Evolutionary conservation across 192 early-diverging fungal genomes (phyloP), one percentile per base, ranked within the genome.

Genomic region (Linnemannia exigua): DNA sequence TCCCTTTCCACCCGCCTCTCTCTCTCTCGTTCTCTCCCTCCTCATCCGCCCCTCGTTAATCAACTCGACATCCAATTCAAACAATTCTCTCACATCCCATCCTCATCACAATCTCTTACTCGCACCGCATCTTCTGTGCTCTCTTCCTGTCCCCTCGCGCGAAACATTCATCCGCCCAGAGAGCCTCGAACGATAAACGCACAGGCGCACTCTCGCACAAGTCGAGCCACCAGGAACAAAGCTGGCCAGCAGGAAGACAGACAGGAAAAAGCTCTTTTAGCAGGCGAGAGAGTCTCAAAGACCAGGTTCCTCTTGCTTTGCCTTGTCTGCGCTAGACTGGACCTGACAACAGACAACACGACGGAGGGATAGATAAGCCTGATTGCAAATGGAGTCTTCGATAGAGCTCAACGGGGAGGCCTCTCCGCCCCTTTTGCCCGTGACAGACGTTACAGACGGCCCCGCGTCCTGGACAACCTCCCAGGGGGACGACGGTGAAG

Each of bases 381-480:
- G 12, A 33, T 50, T 61, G 35, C 37, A 79, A 67, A 38, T 79
- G 77, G 72, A 79, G 44, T 79, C 72, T n/a, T 79, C 76, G 6
- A 69, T 41, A 33, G 78, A 85, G 15, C 51, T 79, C 19, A 35
- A 44, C 47, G 46, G 74, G 19, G 84, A 86, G 52, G 44, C 47
- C 11, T 80, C 79, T 1, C 79, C 74, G 0, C 58, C 68, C 12
- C 79, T 80, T 25, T 28, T 76, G 3, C 84, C 84, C 0, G 47
- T 63, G 15, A 58, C 54, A 35, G 84, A 77, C 0, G 47, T 63
- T 7, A 58, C 54, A 35, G 84, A 77, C 17, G 74, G 68, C 3
- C 74, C 84, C 7, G 70, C 74, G 14, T 86, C 84, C 33, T 86
- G 84, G 84, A 86, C 84, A 38, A 80, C 78, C 61, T 86, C 84